Percentiles rank a stretch among this genome's conserved stretches.
Evolutionary conservation across 305 asterid species (phyloP).

Genomic region (Euphrasia arctica): DNA sequence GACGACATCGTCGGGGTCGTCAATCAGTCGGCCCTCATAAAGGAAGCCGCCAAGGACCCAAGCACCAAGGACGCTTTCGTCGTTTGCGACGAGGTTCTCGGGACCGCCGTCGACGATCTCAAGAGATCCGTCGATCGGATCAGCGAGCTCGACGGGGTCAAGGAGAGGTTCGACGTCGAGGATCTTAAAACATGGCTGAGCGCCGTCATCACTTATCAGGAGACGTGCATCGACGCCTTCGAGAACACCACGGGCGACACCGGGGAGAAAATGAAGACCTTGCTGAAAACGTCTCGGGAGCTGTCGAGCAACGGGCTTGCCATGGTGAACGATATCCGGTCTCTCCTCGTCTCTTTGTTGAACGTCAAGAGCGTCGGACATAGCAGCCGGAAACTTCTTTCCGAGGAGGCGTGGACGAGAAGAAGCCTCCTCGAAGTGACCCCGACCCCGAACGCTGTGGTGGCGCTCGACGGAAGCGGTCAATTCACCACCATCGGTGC

Average conservation of each 20-base stretch:
- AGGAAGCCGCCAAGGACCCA: slow-evolving; percentile 35
- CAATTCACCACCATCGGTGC: slow-evolving; percentile 41
- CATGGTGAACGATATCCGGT: slow-evolving; percentile 38
- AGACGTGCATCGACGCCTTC: slow-evolving; percentile 63
- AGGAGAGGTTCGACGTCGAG: slow-evolving; percentile 28
- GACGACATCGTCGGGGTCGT: slow-evolving; percentile 23
- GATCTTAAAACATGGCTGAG: slow-evolving; percentile 63
- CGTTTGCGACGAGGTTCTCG: slow-evolving; percentile 39
- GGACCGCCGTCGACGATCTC: slow-evolving; percentile 38
- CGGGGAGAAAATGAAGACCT: slow-evolving; percentile 54
- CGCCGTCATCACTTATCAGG: slow-evolving; percentile 48
- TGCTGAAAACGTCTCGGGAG: slow-evolving; percentile 38
- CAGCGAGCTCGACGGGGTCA: slow-evolving; percentile 28
- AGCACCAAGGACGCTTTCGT: slow-evolving; percentile 36
- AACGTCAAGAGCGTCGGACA: slow-evolving; percentile 15
- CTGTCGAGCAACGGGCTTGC: slow-evolving; percentile 52
- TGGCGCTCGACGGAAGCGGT: slow-evolving; percentile 74
- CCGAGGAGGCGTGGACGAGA: background rate
- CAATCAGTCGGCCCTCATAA: slow-evolving; percentile 27
- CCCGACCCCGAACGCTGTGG: slow-evolving; percentile 46
- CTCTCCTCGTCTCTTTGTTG: slow-evolving; percentile 16
- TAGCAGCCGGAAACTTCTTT: slow-evolving; percentile 25
- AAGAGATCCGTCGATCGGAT: slow-evolving; percentile 28
- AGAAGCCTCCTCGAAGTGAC: background rate
- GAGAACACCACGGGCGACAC: slow-evolving; percentile 50